A percentile compares a stretch with the other conserved stretches of the same genome.
These are phyloP conservation scores for Amanita thiersii DNA, from an alignment of 768 basidiomycete genomes.

Conservation along the genomic window DNA sequence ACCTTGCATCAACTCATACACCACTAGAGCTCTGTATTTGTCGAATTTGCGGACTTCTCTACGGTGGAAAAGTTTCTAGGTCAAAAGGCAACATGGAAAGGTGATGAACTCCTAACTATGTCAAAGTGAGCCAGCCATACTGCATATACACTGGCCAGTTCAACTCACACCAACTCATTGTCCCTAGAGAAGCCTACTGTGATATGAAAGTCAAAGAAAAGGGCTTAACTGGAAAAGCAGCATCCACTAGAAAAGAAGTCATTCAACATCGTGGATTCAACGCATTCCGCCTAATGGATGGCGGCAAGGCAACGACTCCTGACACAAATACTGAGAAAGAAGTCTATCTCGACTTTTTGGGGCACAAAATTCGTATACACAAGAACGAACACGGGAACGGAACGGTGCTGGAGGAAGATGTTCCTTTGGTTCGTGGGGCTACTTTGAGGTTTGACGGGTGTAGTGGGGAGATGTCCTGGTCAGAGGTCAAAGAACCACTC, in stretches of 20 bases:
- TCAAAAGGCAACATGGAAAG: constrained; percentile 75
- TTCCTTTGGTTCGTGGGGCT: constrained; percentile 45
- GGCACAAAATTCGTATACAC: constrained; percentile 56
- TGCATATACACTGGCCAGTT: background rate
- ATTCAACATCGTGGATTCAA: constrained; percentile 60
- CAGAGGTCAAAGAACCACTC: constrained; percentile 45
- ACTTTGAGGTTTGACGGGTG: constrained; percentile 53
- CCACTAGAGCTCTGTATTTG: constrained; percentile 81
- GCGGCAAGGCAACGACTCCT: constrained; percentile 25
- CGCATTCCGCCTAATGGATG: constrained; percentile 65
- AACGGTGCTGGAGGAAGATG: constrained; percentile 51
- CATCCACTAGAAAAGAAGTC: constrained; percentile 47
- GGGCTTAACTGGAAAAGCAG: constrained; percentile 70
- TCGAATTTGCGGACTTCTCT: constrained; percentile 71
- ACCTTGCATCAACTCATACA: background rate
- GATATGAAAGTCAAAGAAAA: constrained; percentile 97
- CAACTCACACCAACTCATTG: background rate
- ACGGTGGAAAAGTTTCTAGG: constrained; percentile 69
- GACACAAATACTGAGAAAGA: constrained; percentile 35
- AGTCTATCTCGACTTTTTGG: constrained; percentile 69
- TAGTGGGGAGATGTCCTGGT: constrained; percentile 39
- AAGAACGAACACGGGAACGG: constrained; percentile 56
- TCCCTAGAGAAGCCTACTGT: constrained; percentile 69
- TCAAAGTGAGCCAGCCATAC: constrained; percentile 53
- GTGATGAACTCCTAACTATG: constrained; percentile 73